Evolutionary conservation across 2,329 filamentous ascomycete genomes (phyloP).

Genomic region (Calonectria naviculata): DNA sequence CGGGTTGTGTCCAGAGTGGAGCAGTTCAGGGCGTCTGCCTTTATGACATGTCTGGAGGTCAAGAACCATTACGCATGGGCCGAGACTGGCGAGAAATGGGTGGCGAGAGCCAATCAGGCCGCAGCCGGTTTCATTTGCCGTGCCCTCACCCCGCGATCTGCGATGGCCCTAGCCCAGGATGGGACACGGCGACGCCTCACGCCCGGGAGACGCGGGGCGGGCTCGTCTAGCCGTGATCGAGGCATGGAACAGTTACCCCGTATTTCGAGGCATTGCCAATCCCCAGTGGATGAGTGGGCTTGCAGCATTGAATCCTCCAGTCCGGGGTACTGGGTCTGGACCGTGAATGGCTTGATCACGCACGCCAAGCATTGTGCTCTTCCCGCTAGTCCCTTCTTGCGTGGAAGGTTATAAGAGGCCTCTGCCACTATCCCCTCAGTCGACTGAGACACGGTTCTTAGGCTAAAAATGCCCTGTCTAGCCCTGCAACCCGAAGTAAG

Average conservation of each 20-base stretch:
- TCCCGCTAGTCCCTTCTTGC: not conserved
- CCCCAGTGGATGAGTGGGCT: not conserved
- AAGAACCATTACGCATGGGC: not conserved
- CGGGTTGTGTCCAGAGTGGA: constrained; percentile 14
- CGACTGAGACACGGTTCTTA: constrained; percentile 37
- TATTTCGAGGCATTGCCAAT: not conserved
- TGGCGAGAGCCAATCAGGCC: constrained; percentile 7
- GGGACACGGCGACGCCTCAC: not conserved
- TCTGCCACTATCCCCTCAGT: not conserved
- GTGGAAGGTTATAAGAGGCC: not conserved
- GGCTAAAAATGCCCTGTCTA: constrained; percentile 47
- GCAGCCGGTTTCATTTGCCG: constrained; percentile 25
- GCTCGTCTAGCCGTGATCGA: not conserved
- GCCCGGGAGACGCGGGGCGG: constrained; percentile 15
- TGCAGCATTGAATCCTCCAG: not conserved
- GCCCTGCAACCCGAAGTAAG: constrained; percentile 41
- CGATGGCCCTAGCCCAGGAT: constrained; percentile 15
- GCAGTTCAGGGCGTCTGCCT: constrained; percentile 5
- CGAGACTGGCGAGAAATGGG: not conserved
- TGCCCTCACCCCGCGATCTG: constrained; percentile 17
- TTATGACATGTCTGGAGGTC: not conserved
- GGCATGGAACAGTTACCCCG: not conserved
- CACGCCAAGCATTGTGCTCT: not conserved
- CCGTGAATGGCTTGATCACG: not conserved
- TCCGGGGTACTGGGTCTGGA: constrained; percentile 6